Percentiles rank a stretch among this genome's conserved stretches.
phyloP scores from a whole-genome alignment of 345 rosid genomes.

The Laguncularia racemosa region DNA sequence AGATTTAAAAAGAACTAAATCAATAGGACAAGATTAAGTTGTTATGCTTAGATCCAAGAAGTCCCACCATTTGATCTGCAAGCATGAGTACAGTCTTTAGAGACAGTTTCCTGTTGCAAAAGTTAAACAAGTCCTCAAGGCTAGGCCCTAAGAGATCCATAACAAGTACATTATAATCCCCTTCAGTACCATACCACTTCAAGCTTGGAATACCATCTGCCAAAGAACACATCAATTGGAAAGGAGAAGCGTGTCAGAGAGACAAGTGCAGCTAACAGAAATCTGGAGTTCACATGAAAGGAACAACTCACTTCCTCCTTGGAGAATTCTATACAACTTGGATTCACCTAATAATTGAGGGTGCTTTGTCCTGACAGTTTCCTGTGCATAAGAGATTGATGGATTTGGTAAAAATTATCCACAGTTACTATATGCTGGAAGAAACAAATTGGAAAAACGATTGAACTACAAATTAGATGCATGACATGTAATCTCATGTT shows the following conservation, averaged over 20 bases:
- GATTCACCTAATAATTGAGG: slow-evolving; percentile 87
- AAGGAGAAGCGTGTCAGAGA: slow-evolving; percentile 1
- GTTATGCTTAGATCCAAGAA: slow-evolving; percentile 4
- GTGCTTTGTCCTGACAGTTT: slow-evolving; percentile 86
- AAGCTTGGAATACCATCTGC: slow-evolving; percentile 78
- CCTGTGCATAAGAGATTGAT: slow-evolving; percentile 26
- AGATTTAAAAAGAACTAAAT: background rate
- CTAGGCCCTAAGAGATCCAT: slow-evolving; percentile 90
- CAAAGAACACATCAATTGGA: slow-evolving; percentile 12
- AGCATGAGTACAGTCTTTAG: slow-evolving; percentile 89
- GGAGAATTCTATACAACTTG: slow-evolving; percentile 75
- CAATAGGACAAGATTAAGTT: slow-evolving; percentile 4
- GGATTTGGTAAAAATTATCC: slow-evolving; percentile 1
- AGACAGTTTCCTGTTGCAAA: slow-evolving; percentile 77
- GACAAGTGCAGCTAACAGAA: background rate
- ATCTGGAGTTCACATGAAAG: background rate
- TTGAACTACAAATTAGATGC: too few species aligned
- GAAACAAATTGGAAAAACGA: slow-evolving; percentile 1
- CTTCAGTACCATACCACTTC: slow-evolving; percentile 83
- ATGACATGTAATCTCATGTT: too few species aligned
- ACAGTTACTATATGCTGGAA: background rate
- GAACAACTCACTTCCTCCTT: slow-evolving; percentile 75
- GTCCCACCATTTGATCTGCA: slow-evolving; percentile 87
- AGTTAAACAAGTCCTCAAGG: slow-evolving; percentile 88
- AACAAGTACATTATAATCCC: slow-evolving; percentile 79